Evolutionary conservation across 192 early-diverging fungal species (phyloP), one percentile per base, ranked within the genome.

Genomic region (Gigaspora rosea): DNA sequence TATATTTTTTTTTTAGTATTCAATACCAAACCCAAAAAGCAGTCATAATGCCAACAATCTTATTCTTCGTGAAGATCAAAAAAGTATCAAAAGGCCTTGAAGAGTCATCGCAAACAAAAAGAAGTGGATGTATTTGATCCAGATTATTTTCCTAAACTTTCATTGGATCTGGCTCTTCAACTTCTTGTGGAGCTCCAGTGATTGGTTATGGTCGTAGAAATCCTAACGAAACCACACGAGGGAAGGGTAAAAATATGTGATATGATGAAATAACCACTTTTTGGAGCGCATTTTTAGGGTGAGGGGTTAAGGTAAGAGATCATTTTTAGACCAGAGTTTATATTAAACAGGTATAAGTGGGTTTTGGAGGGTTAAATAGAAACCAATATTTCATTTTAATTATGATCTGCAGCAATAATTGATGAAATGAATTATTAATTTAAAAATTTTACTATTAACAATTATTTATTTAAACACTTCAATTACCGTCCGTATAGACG

Each of bases 41-140:
- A 96, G 97, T 46, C 86, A 88, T 52, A 86, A 91, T 48, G 87
- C 84, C 68, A 88, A 86, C 15, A 87, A 97, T 64, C 83, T 98
- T 65, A 91, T 95, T 47, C 86, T 96, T 36, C 90, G 95, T 57
- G 95, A 96, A 79, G 96, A 98, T 80, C 95, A 99, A 76, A 89
- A 90, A 48, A 97, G 78, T 97, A 92, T 78, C 74, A 89, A 36
- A 82, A 89, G 65, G 93, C 91, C 1, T 75, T 87, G 46, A 82
- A 85, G 67, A 77, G 68, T 15, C 81, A 86, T 54, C 75, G 79
- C 66, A 86, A 86, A 50, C 87, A 90, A 79, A 83, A 83, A 73
- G 77, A 78, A 20, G 79, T 85, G 50, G 86, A 92, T 82, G 80
- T 90, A 13, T 92, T 93, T 78, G 91, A 93, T 68, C 87, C 86